Percentiles rank a stretch among this genome's conserved stretches.
Conservation (phyloP, 345 rosid species). For the Acer yangbiense region DNA sequence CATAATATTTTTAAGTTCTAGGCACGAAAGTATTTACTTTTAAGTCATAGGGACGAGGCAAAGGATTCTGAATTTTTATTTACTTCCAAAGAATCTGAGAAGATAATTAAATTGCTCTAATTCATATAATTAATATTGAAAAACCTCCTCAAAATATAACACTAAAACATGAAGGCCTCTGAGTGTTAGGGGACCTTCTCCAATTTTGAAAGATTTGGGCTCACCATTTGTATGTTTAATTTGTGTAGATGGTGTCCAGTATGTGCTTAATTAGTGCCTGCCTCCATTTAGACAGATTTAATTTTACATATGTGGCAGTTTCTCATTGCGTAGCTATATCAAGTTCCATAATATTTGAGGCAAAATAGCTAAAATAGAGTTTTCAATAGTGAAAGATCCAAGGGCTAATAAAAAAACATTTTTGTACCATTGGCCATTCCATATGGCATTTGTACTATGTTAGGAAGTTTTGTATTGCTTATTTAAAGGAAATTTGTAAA, state of each 20-base stretch:
- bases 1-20: constrained; percentile 4
- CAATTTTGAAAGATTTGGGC: not conserved
- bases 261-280: not conserved
- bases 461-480: not conserved
- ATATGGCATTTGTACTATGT: not conserved
- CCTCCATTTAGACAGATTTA: not conserved
- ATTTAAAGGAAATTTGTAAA: not conserved
- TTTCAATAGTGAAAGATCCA: too few relatives aligned
- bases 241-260: not conserved
- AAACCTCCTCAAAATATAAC: not conserved
- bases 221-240: not conserved
- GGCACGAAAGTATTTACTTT: not conserved
- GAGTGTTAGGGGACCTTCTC: not conserved
- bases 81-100: not conserved
- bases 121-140: not conserved
- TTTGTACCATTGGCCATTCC: not conserved
- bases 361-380: not conserved
- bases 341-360: not conserved
- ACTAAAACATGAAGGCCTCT: not conserved
- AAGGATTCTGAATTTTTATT: not conserved
- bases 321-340: not conserved
- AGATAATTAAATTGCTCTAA: too few relatives aligned
- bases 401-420: too few relatives aligned
- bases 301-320: not conserved
- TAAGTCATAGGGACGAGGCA: not conserved